Evolutionary conservation across 2,329 filamentous ascomycete genomes (phyloP), one percentile per base, ranked within the genome.

Genomic region (Verticillium tricorpus): DNA sequence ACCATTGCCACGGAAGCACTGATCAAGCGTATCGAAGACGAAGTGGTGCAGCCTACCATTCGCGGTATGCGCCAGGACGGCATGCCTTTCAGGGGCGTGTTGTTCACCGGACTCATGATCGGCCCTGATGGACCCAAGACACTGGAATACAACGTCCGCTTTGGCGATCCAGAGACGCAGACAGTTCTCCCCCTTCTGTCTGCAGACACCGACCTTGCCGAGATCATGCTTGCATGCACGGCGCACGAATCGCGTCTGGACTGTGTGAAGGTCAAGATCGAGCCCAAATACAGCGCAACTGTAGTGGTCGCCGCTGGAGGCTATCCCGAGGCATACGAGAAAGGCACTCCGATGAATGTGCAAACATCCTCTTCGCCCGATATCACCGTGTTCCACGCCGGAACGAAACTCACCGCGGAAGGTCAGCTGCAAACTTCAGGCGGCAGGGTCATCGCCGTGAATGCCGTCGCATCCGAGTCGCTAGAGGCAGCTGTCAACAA

Each of bases 81-180:
- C 75, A 85, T 86, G 52, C 84, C 83, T 12, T 89, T 90, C 72
- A 78, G 82, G 52, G 89, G 91, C 59, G 84, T 90, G 34, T 80
- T 93, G 8, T 93, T 93, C 75, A 93, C 90, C 1, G 93, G 92
- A 7, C 77, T 96, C 35, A 96, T 96, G 91, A 88, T 96, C 76
- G 93, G 91, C 17, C 84, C 86, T 66, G 74, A 80, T 50, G 92
- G 92, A 0, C 87, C 91, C 11, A 91, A 90, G 73, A 87, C 91
- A 7, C 82, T 96, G 56, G 92, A 96, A 74, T 96, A 96, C 78
- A 96, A 96, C 69, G 92, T 94, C 39, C 86, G 92, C 59, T 95
- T 95, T 70, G 92, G 92, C 50, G 92, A 96, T 69, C 92, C 92
- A 1, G 92, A 96, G 75, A 93, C 91, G 0, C 92, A 96, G 76